A percentile compares a stretch with the other conserved stretches of the same genome.
These are phyloP conservation scores for Boechera stricta DNA, from an alignment of 345 rosid genomes.

Conservation along the genomic window DNA sequence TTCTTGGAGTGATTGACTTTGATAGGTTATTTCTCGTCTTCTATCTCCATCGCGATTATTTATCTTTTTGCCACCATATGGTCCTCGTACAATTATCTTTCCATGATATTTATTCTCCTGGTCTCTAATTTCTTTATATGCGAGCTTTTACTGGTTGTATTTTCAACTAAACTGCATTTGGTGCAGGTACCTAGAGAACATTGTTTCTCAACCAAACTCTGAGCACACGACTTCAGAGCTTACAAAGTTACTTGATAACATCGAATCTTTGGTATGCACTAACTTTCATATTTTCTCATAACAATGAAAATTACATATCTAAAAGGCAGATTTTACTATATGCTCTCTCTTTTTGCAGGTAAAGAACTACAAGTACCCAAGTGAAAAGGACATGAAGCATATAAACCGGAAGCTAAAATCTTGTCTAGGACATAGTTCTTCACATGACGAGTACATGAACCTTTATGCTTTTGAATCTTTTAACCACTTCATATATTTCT, in stretches of 20 bases:
- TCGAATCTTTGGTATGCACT: conserved; percentile 64
- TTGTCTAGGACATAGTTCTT: conserved; percentile 86
- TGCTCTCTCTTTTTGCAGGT: conserved; percentile 49
- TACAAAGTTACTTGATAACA: conserved; percentile 54
- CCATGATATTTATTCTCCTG: not conserved
- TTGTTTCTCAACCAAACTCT: conserved; percentile 64
- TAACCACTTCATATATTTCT: not conserved
- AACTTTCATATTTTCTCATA: conserved; percentile 7
- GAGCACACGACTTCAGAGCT: conserved; percentile 62
- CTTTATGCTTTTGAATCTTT: conserved; percentile 13
- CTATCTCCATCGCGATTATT: not conserved
- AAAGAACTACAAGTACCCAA: conserved; percentile 68
- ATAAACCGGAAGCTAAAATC: conserved; percentile 90
- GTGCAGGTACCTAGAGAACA: conserved; percentile 66
- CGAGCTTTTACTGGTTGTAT: conserved; percentile 12
- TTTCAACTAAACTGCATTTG: conserved; percentile 1
- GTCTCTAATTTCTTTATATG: not conserved
- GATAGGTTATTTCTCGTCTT: conserved; percentile 60
- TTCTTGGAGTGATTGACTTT: conserved; percentile 64
- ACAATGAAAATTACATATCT: not conserved
- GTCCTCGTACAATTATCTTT: conserved; percentile 8
- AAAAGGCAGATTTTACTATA: conserved; percentile 12
- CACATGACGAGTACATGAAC: conserved; percentile 72
- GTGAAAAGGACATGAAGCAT: conserved; percentile 97
- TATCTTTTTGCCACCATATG: conserved; percentile 11